Conservation (phyloP, 345 rosid genomes). For the Citrus australasica region DNA sequence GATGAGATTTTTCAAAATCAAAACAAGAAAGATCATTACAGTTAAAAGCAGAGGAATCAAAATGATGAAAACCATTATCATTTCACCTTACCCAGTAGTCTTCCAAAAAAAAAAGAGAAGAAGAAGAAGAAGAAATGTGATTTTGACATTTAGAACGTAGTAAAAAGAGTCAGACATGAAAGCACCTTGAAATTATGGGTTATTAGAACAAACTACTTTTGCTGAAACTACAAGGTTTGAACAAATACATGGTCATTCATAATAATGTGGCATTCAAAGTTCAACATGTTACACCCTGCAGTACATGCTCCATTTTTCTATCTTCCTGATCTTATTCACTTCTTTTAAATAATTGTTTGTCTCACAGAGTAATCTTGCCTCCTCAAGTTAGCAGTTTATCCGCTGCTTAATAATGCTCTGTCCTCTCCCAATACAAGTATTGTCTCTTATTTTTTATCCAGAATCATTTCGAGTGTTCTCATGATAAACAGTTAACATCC, state of each 20-base stretch:
- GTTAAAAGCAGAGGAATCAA: not conserved
- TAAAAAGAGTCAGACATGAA: not conserved
- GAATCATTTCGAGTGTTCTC: not conserved
- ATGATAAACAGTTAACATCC: not conserved
- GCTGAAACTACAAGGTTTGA: not conserved
- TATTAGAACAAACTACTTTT: not conserved
- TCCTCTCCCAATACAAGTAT: not conserved
- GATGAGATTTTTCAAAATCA: constrained; percentile 1
- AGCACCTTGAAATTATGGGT: not conserved
- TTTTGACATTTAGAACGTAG: not conserved
- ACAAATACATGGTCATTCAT: not conserved
- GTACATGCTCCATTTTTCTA: not conserved
- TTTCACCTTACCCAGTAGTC: not conserved
- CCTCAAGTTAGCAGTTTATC: not conserved
- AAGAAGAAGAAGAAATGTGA: not conserved
- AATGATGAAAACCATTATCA: not conserved
- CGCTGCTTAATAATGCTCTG: not conserved
- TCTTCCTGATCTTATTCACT: not conserved
- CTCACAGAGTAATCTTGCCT: not conserved
- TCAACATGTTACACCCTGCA: not conserved
- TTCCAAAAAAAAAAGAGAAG: not conserved
- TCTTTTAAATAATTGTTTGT: not conserved
- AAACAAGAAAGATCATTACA: not conserved
- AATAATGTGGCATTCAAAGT: not conserved
- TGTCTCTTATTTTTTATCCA: not conserved